Base-by-base conservation (phyloP, 106 monocot genomes). In the Dioscorea dumetorum region DNA sequence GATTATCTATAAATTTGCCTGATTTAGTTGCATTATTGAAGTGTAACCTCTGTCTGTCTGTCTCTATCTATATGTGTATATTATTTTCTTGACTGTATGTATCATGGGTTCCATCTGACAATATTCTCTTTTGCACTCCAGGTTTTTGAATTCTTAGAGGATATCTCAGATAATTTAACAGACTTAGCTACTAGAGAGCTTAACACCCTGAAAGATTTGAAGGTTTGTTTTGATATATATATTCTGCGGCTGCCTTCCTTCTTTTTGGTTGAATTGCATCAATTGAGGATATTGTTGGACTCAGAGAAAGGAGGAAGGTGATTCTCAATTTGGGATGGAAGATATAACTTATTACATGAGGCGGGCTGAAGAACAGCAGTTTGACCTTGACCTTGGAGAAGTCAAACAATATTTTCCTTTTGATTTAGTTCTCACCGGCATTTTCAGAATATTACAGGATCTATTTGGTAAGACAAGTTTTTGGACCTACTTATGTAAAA, bases 81-180 rank as follows among this genome's bases (percentile, higher is more conserved):
- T 41, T 0, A 8, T 41, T 41, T 41, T 41, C 41, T 41, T 2
- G 41, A 41, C 41, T 41, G 41, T 41, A 41, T 8, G 41, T 41
- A 41, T 41, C 41, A 41, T 41, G 41, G 1, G 41, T 41, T 41
- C 41, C 41, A 41, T 41, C 6, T 41, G 6, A 41, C 41, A 41
- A 10, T 41, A 5, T 41, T 41, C 41, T 41, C 41, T 41, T 41
- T 41, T 41, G 41, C 0, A 6, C 41, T 80, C n/a, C 73, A 99
- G 99, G 93, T 99, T 22, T 83, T 93, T 79, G 82, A 87, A 70
- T 90, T 99, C 81, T 74, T 99, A 32, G 87, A 99, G 79, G 87
- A 93, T 60, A 22, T 90, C 33, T 99, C 99, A 50, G 48, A 18
- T 19, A 80, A 77, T 70, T 63, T 93, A 54, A 85, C 70, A 52